Percentiles rank a stretch among this genome's conserved stretches.
These are phyloP conservation scores for Floccularia luteovirens DNA, from an alignment of 768 basidiomycete genomes.

Conservation along the genomic window DNA sequence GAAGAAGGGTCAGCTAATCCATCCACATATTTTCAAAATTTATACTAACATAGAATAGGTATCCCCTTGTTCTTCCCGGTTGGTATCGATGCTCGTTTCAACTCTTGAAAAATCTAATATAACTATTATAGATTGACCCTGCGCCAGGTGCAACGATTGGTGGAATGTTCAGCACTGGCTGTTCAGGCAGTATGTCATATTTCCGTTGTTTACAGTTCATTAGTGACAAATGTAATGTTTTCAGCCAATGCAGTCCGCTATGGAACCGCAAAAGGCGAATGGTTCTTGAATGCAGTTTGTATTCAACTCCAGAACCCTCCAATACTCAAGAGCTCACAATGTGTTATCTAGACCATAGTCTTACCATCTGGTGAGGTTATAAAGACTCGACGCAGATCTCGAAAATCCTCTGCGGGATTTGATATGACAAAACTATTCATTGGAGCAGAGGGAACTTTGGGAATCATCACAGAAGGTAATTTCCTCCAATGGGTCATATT, in stretches of 20 bases:
- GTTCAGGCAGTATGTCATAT: constrained; percentile 61
- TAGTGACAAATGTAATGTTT: not conserved
- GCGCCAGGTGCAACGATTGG: constrained; percentile 78
- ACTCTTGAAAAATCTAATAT: not conserved
- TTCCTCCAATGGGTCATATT: not conserved
- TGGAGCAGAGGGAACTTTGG: constrained; percentile 73
- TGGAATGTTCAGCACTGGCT: constrained; percentile 83
- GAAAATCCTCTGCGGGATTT: constrained; percentile 86
- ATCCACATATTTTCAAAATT: not conserved
- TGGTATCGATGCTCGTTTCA: constrained; percentile 15
- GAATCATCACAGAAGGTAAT: constrained; percentile 83
- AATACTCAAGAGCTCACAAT: constrained; percentile 1
- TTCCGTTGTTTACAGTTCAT: not conserved
- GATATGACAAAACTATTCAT: constrained; percentile 83
- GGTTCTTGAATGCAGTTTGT: constrained; percentile 77
- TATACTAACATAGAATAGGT: constrained; percentile 21
- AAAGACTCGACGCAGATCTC: constrained; percentile 70
- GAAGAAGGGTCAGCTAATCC: constrained; percentile 37
- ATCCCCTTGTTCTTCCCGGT: constrained; percentile 84
- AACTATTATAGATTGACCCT: constrained; percentile 55
- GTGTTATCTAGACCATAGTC: constrained; percentile 63
- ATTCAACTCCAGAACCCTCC: not conserved
- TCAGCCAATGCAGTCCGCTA: constrained; percentile 80
- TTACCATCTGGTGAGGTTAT: constrained; percentile 86
- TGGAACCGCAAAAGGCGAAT: constrained; percentile 85